Evolutionary conservation across 2,329 filamentous ascomycete genomes (phyloP), one percentile per base, ranked within the genome.

Genomic region (Fonsecaea multimorphosa): DNA sequence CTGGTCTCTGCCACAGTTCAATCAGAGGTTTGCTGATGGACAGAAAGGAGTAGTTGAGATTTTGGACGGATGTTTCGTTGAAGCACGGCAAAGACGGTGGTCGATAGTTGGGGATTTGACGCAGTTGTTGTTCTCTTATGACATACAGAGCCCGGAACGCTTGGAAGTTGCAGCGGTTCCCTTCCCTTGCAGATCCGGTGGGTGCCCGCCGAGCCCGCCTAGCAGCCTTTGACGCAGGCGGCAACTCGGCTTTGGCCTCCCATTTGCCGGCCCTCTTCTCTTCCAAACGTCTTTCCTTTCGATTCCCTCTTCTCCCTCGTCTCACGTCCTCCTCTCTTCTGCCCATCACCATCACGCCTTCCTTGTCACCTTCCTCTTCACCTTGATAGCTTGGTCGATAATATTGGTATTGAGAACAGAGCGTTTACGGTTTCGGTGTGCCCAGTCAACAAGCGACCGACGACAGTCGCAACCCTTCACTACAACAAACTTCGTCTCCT

Each of bases 31-130:
- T n/a, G 52, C 16, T 32, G 52, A 54, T 32, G 14, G 3, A 31
- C 27, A n/a, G 27, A n/a, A 54, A 32, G n/a, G 2, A 24, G 44
- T 24, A 49, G 19, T 11, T 2, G 22, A 12, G 4, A 11, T 27
- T 14, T 5, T 24, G 16, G 38, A 40, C 3, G 11, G 14, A n/a
- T 19, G 19, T 46, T 27, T 27, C 29, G 36, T 58, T n/a, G n/a
- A n/a, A n/a, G n/a, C n/a, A n/a, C n/a, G n/a, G n/a, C n/a, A 31
- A 58, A 38, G 36, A 31, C 16, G 55, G 56, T n/a, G 19, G 56
- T n/a, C 16, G 38, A 44, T 6, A 22, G 22, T 24, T 49, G 44
- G 19, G 22, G 44, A 49, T 24, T 49, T 49, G 44, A 46, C 40
- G 40, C 40, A 46, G 8, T n/a, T n/a, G n/a, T n/a, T n/a, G 40